A percentile compares a stretch with the other conserved stretches of the same genome.
Evolutionary conservation across 768 basidiomycete species (phyloP).

Genomic region (Guyanaporus albipodus): DNA sequence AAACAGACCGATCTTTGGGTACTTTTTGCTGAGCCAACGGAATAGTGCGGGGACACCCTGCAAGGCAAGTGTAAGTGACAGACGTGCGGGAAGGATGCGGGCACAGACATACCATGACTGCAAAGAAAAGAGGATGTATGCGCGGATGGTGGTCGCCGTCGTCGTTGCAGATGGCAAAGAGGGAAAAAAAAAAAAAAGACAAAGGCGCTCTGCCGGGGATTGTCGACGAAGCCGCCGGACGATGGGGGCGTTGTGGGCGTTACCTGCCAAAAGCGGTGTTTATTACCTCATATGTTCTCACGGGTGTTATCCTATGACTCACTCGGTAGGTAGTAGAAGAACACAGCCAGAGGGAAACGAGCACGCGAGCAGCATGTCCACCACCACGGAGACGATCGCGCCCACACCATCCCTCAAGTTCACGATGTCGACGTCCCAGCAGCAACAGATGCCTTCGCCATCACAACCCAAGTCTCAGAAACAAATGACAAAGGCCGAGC

Average conservation of each 20-base stretch:
- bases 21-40: constrained; percentile 98
- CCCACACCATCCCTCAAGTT: constrained; percentile 18
- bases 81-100: neutral
- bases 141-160: neutral
- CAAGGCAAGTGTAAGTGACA: constrained; percentile 5
- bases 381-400: constrained; percentile 21
- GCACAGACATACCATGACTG: constrained; percentile 20
- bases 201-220: neutral
- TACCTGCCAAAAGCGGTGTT: constrained; percentile 9
- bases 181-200: neutral
- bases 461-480: constrained; percentile 51
- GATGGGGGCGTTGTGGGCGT: neutral
- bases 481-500: constrained; percentile 75
- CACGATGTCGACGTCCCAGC: neutral
- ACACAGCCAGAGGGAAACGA: neutral
- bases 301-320: constrained; percentile 25
- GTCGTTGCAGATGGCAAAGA: neutral
- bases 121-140: neutral
- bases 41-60: constrained; percentile 98
- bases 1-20: constrained; percentile 87
- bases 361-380: constrained; percentile 23
- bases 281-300: constrained; percentile 22
- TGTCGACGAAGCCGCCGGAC: constrained; percentile 1
- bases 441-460: constrained; percentile 4
- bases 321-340: neutral